Evolutionary conservation across 2,329 filamentous ascomycete genomes (phyloP).

Genomic region (Aspergillus spinulosporus): DNA sequence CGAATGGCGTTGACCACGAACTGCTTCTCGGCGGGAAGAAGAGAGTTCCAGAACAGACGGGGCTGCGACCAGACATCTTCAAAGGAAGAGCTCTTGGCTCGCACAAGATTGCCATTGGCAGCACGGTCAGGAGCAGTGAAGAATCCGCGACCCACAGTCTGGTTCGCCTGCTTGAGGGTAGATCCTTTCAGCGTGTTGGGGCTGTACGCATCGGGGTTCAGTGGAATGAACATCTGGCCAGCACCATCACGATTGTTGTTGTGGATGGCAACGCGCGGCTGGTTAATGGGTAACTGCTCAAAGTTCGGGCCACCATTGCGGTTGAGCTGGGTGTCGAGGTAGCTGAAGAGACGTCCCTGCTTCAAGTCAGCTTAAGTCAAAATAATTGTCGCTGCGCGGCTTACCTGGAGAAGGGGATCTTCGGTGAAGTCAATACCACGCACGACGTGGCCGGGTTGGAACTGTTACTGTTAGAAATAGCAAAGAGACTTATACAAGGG

Average conservation of each 20-base stretch:
- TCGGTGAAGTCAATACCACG: conserved; percentile 72
- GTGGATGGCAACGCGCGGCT: conserved; percentile 62
- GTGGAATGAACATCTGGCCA: conserved; percentile 67
- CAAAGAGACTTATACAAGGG: background rate
- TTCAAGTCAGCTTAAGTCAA: too few species aligned
- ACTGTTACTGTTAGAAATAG: conserved; percentile 52
- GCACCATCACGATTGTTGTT: conserved; percentile 75
- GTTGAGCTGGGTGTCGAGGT: conserved; percentile 73
- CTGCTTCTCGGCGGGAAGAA: conserved; percentile 65
- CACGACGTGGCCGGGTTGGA: conserved; percentile 72
- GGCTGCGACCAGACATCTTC: conserved; percentile 71
- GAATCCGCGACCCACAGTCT: conserved; percentile 65
- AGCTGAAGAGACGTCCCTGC: conserved; percentile 68
- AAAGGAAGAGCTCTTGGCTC: conserved; percentile 63
- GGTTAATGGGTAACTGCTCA: conserved; percentile 73
- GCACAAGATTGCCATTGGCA: conserved; percentile 55
- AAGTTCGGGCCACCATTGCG: conserved; percentile 71
- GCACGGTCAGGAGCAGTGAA: conserved; percentile 65
- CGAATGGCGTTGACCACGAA: conserved; percentile 72
- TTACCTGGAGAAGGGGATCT: conserved; percentile 66
- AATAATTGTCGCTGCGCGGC: too few species aligned
- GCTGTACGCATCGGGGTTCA: conserved; percentile 64
- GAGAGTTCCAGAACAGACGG: conserved; percentile 72
- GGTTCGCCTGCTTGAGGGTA: conserved; percentile 65
- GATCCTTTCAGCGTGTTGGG: conserved; percentile 68